These are phyloP conservation scores for Parascedosporium putredinis DNA, from an alignment of 2,329 filamentous ascomycete genomes.

Conservation along the genomic window DNA sequence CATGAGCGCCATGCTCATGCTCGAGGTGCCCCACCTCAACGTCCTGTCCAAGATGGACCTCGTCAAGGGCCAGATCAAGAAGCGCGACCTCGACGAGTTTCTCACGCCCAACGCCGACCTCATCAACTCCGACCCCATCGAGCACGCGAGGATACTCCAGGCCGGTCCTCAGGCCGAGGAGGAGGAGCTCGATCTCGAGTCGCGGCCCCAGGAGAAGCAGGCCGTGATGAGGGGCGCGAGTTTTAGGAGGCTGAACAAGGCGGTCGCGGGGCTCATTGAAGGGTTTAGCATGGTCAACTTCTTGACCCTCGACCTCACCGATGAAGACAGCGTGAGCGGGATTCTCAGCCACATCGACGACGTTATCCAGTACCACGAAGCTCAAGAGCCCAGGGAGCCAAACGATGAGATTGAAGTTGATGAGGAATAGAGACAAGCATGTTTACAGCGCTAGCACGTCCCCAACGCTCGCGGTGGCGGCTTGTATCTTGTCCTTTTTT, in stretches of 20 bases:
- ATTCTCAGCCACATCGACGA: slow-evolving; percentile 91
- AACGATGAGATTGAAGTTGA: slow-evolving; percentile 42
- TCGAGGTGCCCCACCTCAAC: slow-evolving; percentile 94
- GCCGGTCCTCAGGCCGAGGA: slow-evolving; percentile 35
- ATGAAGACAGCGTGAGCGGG: slow-evolving; percentile 80
- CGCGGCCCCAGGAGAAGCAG: slow-evolving; percentile 53
- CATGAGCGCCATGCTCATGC: slow-evolving; percentile 98
- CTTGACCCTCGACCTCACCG: slow-evolving; percentile 75
- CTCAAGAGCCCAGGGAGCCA: slow-evolving; percentile 81
- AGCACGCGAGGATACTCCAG: slow-evolving; percentile 27
- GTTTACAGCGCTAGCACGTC: neutral
- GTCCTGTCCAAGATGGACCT: slow-evolving; percentile 97
- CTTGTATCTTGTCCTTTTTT: too few relatives aligned
- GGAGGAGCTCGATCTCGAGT: slow-evolving; percentile 38
- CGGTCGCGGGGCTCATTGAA: slow-evolving; percentile 85
- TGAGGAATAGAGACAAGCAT: slow-evolving; percentile 20
- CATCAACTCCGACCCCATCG: slow-evolving; percentile 67
- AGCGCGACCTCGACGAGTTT: slow-evolving; percentile 82
- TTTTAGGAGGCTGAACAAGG: slow-evolving; percentile 74
- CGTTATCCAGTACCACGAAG: slow-evolving; percentile 85
- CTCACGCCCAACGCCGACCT: slow-evolving; percentile 75
- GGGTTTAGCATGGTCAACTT: slow-evolving; percentile 98
- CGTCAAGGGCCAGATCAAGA: slow-evolving; percentile 77
- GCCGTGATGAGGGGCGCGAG: slow-evolving; percentile 70
- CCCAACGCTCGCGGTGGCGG: too few relatives aligned